A percentile compares a stretch with the other conserved stretches of the same genome.
These are phyloP conservation scores for Fusarium begoniae DNA, from an alignment of 2,329 filamentous ascomycete genomes.

Conservation along the genomic window DNA sequence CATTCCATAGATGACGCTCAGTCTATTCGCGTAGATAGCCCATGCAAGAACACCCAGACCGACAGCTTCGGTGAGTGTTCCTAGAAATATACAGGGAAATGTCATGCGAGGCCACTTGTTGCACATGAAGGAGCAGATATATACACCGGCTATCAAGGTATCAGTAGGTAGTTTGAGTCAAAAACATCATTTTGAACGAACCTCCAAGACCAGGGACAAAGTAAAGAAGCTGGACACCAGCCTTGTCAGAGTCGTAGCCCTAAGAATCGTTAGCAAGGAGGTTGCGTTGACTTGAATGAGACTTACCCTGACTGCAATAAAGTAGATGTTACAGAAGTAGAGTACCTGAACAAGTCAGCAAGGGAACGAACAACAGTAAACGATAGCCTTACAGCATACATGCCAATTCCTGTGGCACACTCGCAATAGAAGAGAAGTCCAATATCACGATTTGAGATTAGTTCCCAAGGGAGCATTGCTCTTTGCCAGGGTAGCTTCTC, in stretches of 20 bases:
- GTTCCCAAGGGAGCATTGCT: constrained; percentile 70
- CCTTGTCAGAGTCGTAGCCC: constrained; percentile 58
- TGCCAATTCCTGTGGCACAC: constrained; percentile 66
- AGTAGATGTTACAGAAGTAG: constrained; percentile 76
- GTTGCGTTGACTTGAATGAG: too few species aligned
- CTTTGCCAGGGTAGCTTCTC: constrained; percentile 62
- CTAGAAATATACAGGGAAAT: constrained; percentile 65
- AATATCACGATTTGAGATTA: constrained; percentile 67
- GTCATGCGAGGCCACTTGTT: constrained; percentile 71
- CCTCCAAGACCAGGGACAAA: constrained; percentile 71
- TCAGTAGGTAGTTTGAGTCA: not conserved
- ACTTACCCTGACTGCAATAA: constrained; percentile 63
- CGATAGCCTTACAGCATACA: constrained; percentile 53
- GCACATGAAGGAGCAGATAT: constrained; percentile 65
- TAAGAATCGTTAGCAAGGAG: constrained; percentile 38
- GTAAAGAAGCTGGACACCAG: constrained; percentile 68
- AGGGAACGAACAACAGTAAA: constrained; percentile 7
- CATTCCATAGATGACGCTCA: constrained; percentile 68
- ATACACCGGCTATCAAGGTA: constrained; percentile 58
- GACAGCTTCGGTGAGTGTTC: constrained; percentile 64
- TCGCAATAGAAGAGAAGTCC: constrained; percentile 70
- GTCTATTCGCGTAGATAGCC: constrained; percentile 61
- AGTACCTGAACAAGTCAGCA: constrained; percentile 60
- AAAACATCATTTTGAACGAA: constrained; percentile 36
- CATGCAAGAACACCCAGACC: constrained; percentile 68